Conservation (phyloP, 768 basidiomycete genomes). For the Nidularia sp. region DNA sequence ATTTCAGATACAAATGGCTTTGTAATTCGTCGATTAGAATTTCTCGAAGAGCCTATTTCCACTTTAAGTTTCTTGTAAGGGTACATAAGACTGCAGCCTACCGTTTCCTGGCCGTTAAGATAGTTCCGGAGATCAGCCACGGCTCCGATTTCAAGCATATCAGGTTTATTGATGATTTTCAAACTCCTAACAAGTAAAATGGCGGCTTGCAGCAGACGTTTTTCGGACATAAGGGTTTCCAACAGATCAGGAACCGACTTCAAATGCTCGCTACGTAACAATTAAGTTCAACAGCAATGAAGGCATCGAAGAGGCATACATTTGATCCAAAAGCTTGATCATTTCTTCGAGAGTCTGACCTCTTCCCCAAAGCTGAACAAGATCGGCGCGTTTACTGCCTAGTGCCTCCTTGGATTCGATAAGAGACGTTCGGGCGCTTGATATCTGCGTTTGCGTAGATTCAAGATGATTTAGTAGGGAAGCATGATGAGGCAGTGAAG, state of each 20-base stretch:
- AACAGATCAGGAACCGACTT: slow-evolving; percentile 89
- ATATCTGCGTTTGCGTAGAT: slow-evolving; percentile 71
- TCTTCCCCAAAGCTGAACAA: slow-evolving; percentile 85
- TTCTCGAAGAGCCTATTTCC: slow-evolving; percentile 74
- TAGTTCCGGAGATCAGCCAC: slow-evolving; percentile 85
- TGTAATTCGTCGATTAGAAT: slow-evolving; percentile 95
- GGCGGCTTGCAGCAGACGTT: slow-evolving; percentile 85
- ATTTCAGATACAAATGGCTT: slow-evolving; percentile 95
- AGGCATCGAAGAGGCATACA: slow-evolving; percentile 47
- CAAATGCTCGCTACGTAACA: slow-evolving; percentile 68
- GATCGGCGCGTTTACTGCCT: slow-evolving; percentile 80
- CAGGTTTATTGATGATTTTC: slow-evolving; percentile 86
- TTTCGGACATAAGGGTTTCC: slow-evolving; percentile 94
- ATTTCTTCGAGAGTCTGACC: slow-evolving; percentile 94
- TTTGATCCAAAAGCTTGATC: slow-evolving; percentile 90
- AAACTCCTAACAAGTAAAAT: slow-evolving; percentile 82
- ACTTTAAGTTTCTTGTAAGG: neutral
- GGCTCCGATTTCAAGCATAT: slow-evolving; percentile 96
- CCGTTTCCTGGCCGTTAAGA: slow-evolving; percentile 81
- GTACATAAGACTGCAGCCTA: slow-evolving; percentile 23
- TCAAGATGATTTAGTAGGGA: slow-evolving; percentile 68
- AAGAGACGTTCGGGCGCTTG: slow-evolving; percentile 63
- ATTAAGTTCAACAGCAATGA: neutral
- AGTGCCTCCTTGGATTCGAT: slow-evolving; percentile 77
- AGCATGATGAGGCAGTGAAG: slow-evolving; percentile 89